These are phyloP conservation scores for Barnettozyma pratensis DNA, from an alignment of 805 yeast species.

Conservation along the genomic window DNA sequence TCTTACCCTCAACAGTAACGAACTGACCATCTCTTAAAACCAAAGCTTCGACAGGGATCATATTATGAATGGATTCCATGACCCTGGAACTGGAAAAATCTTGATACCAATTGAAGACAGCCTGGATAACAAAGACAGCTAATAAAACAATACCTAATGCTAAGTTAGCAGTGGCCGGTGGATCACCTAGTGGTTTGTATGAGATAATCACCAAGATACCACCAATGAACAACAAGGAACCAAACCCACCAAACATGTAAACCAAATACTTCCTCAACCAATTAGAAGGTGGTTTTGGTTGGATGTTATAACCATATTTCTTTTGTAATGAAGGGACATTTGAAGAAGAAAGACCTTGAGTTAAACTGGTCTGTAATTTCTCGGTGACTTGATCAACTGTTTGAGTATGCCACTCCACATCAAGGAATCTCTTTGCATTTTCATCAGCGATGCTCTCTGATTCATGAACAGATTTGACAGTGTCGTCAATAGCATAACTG, in stretches of 20 bases:
- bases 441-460: conserved; percentile 13
- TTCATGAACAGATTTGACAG: conserved; percentile 3
- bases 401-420: conserved; percentile 29
- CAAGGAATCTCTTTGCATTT: conserved; percentile 22
- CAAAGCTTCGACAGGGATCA: conserved; percentile 37
- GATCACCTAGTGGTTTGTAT: conserved; percentile 46
- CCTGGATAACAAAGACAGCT: conserved; percentile 37
- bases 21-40: conserved; percentile 33
- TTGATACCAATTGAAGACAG: conserved; percentile 39
- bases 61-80: conserved; percentile 40
- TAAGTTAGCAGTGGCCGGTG: conserved; percentile 40
- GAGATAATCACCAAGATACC: conserved; percentile 38
- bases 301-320: conserved; percentile 32
- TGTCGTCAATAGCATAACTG: conserved; percentile 32
- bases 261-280: conserved; percentile 29
- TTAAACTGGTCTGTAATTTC: conserved; percentile 20
- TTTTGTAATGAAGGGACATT: conserved; percentile 10
- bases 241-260: conserved; percentile 46
- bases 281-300: conserved; percentile 33
- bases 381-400: conserved; percentile 22
- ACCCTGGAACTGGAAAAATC: conserved; percentile 43
- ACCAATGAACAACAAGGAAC: conserved; percentile 35
- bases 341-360: conserved; percentile 22
- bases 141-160: conserved; percentile 38
- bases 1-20: conserved; percentile 27